Percentiles rank a stretch among this genome's conserved stretches.
phyloP scores from a whole-genome alignment of 257 asterid species.

The Capsicum baccatum region DNA sequence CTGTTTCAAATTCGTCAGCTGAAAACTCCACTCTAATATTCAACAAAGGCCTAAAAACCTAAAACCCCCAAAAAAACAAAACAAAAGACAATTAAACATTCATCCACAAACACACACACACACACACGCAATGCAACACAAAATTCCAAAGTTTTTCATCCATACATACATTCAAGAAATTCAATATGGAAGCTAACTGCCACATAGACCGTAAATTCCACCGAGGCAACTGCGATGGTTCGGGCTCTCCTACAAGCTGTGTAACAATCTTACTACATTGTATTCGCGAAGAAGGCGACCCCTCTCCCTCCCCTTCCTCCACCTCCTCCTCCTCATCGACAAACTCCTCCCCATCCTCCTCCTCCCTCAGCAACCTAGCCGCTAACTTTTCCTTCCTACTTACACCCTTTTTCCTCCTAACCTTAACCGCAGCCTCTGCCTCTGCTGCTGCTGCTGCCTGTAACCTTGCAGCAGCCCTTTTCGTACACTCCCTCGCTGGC shows the following conservation, averaged over 20 bases:
- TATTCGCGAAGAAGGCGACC: slow-evolving; percentile 44
- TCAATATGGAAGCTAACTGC: slow-evolving; percentile 93
- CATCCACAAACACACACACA: slow-evolving; percentile 30
- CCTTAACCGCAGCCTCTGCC: slow-evolving; percentile 64
- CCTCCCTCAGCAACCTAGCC: slow-evolving; percentile 70
- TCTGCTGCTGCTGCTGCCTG: slow-evolving; percentile 88
- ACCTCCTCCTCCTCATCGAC: slow-evolving; percentile 46
- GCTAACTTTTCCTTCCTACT: slow-evolving; percentile 58
- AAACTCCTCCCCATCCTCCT: slow-evolving; percentile 53
- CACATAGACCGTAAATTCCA: slow-evolving; percentile 92
- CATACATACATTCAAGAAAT: slow-evolving; percentile 86
- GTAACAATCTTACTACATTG: slow-evolving; percentile 70
- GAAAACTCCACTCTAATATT: slow-evolving; percentile 89
- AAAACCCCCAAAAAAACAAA: slow-evolving; percentile 40
- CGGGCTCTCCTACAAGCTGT: slow-evolving; percentile 75
- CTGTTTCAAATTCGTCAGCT: slow-evolving; percentile 96
- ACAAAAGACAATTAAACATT: slow-evolving; percentile 7
- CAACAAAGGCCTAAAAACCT: slow-evolving; percentile 93
- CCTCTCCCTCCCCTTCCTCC: slow-evolving; percentile 57
- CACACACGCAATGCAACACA: slow-evolving; percentile 24
- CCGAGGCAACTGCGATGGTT: slow-evolving; percentile 84
- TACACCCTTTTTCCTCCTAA: slow-evolving; percentile 61
- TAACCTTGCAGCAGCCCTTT: slow-evolving; percentile 82
- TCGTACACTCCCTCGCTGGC: slow-evolving; percentile 97
- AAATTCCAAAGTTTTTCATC: slow-evolving; percentile 31